A percentile compares a stretch with the other conserved stretches of the same genome.
Conservation (phyloP, 495 filamentous ascomycete genomes). For the Hypoxylon perforatum region DNA sequence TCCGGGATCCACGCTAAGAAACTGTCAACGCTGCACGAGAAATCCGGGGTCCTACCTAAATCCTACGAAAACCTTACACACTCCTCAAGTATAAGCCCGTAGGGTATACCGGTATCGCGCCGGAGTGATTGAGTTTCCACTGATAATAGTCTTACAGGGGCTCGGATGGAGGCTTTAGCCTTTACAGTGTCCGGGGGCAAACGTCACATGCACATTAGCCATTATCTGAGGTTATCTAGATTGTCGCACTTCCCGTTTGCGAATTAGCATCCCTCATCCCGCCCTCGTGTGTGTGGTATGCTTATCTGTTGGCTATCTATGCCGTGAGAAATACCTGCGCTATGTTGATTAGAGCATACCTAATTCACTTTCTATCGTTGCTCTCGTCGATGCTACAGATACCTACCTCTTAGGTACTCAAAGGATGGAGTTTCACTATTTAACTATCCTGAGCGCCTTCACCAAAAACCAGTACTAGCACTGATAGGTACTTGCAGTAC, state of each 20-base stretch:
- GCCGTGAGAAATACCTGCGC: slow-evolving; percentile 1
- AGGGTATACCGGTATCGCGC: slow-evolving; percentile 8
- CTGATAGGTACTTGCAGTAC: slow-evolving; percentile 1
- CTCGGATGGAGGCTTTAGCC: slow-evolving; percentile 13
- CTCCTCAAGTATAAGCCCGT: slow-evolving; percentile 5
- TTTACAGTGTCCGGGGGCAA: slow-evolving; percentile 1
- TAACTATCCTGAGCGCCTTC: too few species aligned
- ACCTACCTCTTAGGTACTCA: too few species aligned
- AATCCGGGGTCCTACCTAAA: slow-evolving; percentile 37
- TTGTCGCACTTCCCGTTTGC: slow-evolving; percentile 22
- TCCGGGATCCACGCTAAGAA: slow-evolving; percentile 15
- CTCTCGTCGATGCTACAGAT: slow-evolving; percentile 1
- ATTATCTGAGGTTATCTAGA: slow-evolving; percentile 34
- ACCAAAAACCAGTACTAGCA: too few species aligned
- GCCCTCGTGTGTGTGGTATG: slow-evolving; percentile 35
- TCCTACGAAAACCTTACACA: slow-evolving; percentile 28
- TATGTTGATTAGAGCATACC: slow-evolving; percentile 12
- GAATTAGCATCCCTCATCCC: slow-evolving; percentile 32
- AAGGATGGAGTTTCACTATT: too few species aligned
- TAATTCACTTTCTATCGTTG: not conserved
- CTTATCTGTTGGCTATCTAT: slow-evolving; percentile 42
- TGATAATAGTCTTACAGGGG: slow-evolving; percentile 6
- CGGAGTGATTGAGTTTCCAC: slow-evolving; percentile 17
- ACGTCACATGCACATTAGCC: slow-evolving; percentile 29
- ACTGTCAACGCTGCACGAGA: slow-evolving; percentile 20